A percentile compares a stretch with the other conserved stretches of the same genome.
Conservation (phyloP, 176 grass and related monocot species). For the Phragmites australis region DNA sequence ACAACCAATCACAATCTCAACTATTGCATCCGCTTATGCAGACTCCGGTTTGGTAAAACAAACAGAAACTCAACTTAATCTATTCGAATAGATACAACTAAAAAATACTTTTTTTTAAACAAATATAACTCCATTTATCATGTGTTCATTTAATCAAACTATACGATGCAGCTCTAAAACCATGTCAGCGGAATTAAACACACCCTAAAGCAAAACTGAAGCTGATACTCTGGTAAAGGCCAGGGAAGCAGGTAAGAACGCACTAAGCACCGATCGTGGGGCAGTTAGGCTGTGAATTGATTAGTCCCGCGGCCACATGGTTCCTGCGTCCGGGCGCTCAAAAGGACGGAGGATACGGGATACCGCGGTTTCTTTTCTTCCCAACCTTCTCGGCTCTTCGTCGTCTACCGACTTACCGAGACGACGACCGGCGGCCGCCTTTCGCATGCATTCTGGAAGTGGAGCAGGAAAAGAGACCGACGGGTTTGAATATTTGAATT, state of each 20-base stretch:
- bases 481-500: not conserved
- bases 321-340: not conserved
- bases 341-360: not conserved
- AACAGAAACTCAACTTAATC: no score
- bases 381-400: not conserved
- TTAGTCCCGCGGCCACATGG: not conserved
- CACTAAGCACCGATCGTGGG: not conserved
- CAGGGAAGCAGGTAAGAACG: conserved; percentile 5
- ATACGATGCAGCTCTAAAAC: no score
- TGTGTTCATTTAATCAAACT: no score
- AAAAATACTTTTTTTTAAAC: no score
- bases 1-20: no score
- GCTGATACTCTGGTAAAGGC: not conserved
- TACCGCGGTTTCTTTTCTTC: not conserved
- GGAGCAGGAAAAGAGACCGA: not conserved
- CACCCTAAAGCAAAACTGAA: not conserved
- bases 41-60: no score
- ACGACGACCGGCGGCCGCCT: not conserved
- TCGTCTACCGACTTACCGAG: not conserved
- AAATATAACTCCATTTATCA: no score
- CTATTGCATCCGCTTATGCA: no score
- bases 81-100: no score
- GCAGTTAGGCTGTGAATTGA: not conserved
- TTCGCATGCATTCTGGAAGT: not conserved
- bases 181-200: no score